Evolutionary conservation across 345 rosid genomes (phyloP).

Genomic region (Acer yangbiense): DNA sequence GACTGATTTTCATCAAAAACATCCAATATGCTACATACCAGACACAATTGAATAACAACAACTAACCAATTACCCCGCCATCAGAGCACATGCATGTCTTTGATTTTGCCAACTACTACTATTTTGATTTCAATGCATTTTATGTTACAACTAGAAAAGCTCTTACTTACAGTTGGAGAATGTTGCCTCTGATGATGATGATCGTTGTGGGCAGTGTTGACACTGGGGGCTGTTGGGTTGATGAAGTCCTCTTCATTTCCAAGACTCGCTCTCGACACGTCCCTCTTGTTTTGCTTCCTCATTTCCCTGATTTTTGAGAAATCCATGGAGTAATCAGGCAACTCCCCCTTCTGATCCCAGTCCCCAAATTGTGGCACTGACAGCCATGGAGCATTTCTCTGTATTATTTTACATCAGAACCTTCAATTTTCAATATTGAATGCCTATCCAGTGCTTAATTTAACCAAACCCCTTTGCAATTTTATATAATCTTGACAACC

Average conservation of each 20-base stretch:
- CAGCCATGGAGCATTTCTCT: conserved; percentile 84
- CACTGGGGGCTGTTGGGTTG: conserved; percentile 52
- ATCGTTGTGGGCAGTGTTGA: conserved; percentile 31
- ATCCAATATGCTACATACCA: background rate
- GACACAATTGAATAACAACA: background rate
- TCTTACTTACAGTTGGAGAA: conserved; percentile 63
- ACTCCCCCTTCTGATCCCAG: conserved; percentile 89
- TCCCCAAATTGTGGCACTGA: conserved; percentile 97
- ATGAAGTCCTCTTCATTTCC: conserved; percentile 88
- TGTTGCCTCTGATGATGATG: conserved; percentile 42
- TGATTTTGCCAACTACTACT: background rate
- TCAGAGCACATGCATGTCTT: conserved; percentile 7
- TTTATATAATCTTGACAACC: background rate
- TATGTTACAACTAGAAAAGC: too few relatives aligned
- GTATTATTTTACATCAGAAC: conserved; percentile 11
- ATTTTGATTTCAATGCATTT: background rate
- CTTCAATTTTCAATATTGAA: background rate
- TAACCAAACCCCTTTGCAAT: background rate
- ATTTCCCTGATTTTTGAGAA: conserved; percentile 91
- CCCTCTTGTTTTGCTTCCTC: conserved; percentile 95
- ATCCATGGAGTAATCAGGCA: conserved; percentile 93
- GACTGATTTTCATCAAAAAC: background rate
- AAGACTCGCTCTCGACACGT: conserved; percentile 83
- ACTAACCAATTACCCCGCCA: conserved; percentile 18
- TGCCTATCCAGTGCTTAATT: background rate